phyloP scores from a whole-genome alignment of 1,284 basidiomycete genomes.

The Sporisorium exsertum region DNA sequence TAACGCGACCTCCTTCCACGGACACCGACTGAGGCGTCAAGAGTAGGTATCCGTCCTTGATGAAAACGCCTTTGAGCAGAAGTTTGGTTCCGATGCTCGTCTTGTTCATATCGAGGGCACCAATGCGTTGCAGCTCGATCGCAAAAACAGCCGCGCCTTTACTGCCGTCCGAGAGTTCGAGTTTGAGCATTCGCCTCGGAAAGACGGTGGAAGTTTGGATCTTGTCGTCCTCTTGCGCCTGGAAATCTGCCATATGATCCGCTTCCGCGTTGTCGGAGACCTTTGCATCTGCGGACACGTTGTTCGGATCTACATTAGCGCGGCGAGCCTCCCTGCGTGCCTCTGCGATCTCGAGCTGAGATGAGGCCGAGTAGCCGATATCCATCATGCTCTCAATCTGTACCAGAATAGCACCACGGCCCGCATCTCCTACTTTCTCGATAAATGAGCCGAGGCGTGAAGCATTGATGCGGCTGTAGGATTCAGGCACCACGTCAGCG shows the following conservation, averaged over 20 bases:
- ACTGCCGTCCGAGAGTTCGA: constrained; percentile 87
- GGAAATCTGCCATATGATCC: constrained; percentile 50
- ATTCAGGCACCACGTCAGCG: constrained; percentile 7
- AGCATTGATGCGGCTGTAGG: constrained; percentile 12
- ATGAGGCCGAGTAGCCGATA: constrained; percentile 36
- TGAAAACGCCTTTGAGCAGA: constrained; percentile 26
- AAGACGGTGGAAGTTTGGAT: constrained; percentile 81
- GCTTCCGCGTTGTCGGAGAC: constrained; percentile 72
- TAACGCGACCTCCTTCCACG: constrained; percentile 31
- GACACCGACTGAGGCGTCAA: constrained; percentile 23
- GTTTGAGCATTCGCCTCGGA: constrained; percentile 92
- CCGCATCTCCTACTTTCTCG: constrained; percentile 22
- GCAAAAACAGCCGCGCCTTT: constrained; percentile 83
- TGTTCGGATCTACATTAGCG: constrained; percentile 37
- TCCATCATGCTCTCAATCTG: constrained; percentile 50
- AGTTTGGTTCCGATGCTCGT: constrained; percentile 38
- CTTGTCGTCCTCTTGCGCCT: constrained; percentile 49
- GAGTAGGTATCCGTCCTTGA: constrained; percentile 34
- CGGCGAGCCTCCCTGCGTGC: constrained; percentile 36
- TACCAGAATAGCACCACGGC: constrained; percentile 20
- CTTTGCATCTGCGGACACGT: constrained; percentile 17
- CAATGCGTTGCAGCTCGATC: constrained; percentile 35
- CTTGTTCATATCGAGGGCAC: constrained; percentile 43
- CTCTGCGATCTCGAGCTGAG: constrained; percentile 48
- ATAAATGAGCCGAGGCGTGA: neutral